Evolutionary conservation across 306 rosid species (phyloP).

Genomic region (Dryas drummondii): DNA sequence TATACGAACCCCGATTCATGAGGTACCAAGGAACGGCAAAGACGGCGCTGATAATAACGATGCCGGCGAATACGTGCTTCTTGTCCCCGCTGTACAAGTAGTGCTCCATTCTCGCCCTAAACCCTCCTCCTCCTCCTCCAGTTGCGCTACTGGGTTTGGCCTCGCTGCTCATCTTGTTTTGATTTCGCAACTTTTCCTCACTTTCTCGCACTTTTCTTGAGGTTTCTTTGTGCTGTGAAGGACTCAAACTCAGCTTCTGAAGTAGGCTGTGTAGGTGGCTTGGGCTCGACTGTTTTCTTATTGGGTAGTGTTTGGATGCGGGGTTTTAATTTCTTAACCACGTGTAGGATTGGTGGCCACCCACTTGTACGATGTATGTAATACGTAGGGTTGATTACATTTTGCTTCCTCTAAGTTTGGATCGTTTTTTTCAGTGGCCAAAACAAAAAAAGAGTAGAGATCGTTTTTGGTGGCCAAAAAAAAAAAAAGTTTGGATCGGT

Average conservation of each 20-base stretch:
- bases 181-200: neutral
- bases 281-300: neutral
- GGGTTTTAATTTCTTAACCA: neutral
- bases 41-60: constrained; percentile 59
- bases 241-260: too few relatives aligned
- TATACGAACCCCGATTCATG: constrained; percentile 58
- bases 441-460: too few relatives aligned
- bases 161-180: constrained; percentile 48
- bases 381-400: too few relatives aligned
- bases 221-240: neutral
- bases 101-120: constrained; percentile 62
- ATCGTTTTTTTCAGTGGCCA: too few relatives aligned
- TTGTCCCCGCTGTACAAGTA: constrained; percentile 80
- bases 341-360: neutral
- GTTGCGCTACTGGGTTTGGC: constrained; percentile 37
- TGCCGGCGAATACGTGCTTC: constrained; percentile 74
- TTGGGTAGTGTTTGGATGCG: neutral
- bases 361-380: neutral
- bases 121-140: constrained; percentile 37
- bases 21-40: constrained; percentile 73
- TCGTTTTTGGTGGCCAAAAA: too few relatives aligned
- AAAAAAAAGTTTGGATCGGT: too few relatives aligned
- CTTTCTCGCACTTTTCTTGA: neutral
- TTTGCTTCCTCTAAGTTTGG: too few relatives aligned
- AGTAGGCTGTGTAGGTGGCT: too few relatives aligned